Evolutionary conservation across 768 basidiomycete species (phyloP).

Genomic region (Russula olivacea): DNA sequence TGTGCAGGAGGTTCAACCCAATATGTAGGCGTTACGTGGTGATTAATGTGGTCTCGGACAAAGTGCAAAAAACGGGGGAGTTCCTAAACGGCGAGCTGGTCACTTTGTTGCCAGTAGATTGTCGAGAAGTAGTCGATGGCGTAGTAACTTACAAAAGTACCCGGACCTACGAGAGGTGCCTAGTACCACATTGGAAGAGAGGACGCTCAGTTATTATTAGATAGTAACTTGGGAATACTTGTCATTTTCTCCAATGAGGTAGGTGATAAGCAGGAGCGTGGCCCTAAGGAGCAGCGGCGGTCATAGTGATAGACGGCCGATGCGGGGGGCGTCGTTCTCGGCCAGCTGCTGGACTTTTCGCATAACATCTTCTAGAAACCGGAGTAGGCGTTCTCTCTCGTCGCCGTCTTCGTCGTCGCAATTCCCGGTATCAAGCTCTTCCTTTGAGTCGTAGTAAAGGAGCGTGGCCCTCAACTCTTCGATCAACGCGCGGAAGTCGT

Average conservation of each 20-base stretch:
- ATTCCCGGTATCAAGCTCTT: neutral
- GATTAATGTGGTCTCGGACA: neutral
- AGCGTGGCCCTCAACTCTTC: constrained; percentile 10
- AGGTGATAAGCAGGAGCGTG: neutral
- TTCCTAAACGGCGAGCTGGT: neutral
- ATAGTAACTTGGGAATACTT: neutral
- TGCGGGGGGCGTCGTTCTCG: neutral
- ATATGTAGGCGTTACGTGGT: neutral
- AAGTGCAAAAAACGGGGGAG: neutral
- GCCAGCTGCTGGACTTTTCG: constrained; percentile 7
- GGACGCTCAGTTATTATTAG: neutral
- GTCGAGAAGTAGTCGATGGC: neutral
- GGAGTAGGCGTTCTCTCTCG: constrained; percentile 10
- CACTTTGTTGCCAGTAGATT: neutral
- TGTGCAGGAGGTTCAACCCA: neutral
- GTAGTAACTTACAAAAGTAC: neutral
- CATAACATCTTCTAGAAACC: constrained; percentile 18
- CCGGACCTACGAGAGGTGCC: neutral
- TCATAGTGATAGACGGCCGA: neutral
- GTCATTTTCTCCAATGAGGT: neutral
- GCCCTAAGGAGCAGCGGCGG: neutral
- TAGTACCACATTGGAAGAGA: neutral
- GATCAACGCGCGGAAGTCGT: constrained; percentile 12
- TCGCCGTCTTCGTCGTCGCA: neutral
- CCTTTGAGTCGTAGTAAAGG: neutral